Evolutionary conservation across 2,329 filamentous ascomycete genomes (phyloP).

Genomic region (Periconia sp.): DNA sequence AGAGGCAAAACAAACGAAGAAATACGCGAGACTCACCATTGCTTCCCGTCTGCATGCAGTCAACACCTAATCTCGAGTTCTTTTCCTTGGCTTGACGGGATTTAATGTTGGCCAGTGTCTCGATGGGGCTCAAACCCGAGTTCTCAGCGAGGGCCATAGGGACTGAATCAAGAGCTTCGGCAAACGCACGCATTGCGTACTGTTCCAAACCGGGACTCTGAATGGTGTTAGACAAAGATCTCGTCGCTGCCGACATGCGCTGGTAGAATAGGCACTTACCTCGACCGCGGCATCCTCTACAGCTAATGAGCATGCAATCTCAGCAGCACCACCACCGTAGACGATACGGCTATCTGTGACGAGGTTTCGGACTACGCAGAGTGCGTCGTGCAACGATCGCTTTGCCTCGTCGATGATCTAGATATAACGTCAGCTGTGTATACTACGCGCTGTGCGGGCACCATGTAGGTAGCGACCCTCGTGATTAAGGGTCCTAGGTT

Average conservation of each 20-base stretch:
- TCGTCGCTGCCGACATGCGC: not conserved
- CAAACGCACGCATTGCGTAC: constrained; percentile 98
- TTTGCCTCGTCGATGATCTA: constrained; percentile 99
- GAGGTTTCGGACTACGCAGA: constrained; percentile 96
- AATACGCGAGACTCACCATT: constrained; percentile 65
- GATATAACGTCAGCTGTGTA: constrained; percentile 12
- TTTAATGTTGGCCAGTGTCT: constrained; percentile 93
- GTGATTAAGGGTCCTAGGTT: too few relatives aligned
- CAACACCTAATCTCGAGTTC: constrained; percentile 81
- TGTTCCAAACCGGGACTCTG: constrained; percentile 94
- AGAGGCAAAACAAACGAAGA: constrained; percentile 12
- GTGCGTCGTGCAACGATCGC: constrained; percentile 93
- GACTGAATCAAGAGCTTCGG: constrained; percentile 89
- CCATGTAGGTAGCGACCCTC: constrained; percentile 2
- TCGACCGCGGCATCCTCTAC: constrained; percentile 94
- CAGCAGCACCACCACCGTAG: constrained; percentile 94
- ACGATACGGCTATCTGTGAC: constrained; percentile 96
- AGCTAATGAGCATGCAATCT: constrained; percentile 95
- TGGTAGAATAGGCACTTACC: constrained; percentile 43
- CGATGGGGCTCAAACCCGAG: constrained; percentile 93
- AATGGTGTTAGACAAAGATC: constrained; percentile 14
- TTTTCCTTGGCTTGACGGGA: constrained; percentile 92
- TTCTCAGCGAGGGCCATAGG: constrained; percentile 98
- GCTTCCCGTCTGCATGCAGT: constrained; percentile 95
- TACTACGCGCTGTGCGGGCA: constrained; percentile 3